Percentiles rank a stretch among this genome's conserved stretches.
Evolutionary conservation across 2,329 filamentous ascomycete genomes (phyloP).

Genomic region (Cadophora gregata): DNA sequence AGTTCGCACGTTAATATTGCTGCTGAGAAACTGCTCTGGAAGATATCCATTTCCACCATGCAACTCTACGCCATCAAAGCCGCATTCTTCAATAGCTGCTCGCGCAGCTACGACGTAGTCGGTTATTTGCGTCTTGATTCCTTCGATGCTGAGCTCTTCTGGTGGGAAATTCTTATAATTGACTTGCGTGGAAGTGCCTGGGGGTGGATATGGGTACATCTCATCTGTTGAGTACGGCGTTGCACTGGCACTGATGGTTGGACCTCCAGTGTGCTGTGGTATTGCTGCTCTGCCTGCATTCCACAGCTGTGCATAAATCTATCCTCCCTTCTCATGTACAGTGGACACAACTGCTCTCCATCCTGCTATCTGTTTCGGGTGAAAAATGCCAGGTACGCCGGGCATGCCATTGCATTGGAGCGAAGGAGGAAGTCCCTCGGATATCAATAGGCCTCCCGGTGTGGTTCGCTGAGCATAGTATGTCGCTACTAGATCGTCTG

Average conservation of each 20-base stretch:
- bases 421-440: constrained; percentile 57
- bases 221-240: constrained; percentile 52
- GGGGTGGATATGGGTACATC: constrained; percentile 49
- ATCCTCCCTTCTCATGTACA: constrained; percentile 63
- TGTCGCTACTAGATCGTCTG: constrained; percentile 48
- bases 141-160: constrained; percentile 46
- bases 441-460: constrained; percentile 59
- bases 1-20: constrained; percentile 58
- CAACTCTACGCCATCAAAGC: constrained; percentile 59
- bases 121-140: constrained; percentile 46
- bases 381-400: constrained; percentile 62
- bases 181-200: constrained; percentile 46
- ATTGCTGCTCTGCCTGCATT: constrained; percentile 58
- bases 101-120: constrained; percentile 50
- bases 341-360: constrained; percentile 63
- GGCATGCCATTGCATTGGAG: constrained; percentile 53
- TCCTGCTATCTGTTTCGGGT: constrained; percentile 54
- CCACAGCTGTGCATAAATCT: constrained; percentile 67
- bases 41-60: constrained; percentile 55
- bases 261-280: constrained; percentile 46
- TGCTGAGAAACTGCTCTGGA: constrained; percentile 63
- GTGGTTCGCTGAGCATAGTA: constrained; percentile 59
- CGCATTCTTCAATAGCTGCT: constrained; percentile 57
- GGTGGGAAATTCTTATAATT: constrained; percentile 49
- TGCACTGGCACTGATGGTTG: constrained; percentile 49